Evolutionary conservation across 1,284 basidiomycete genomes (phyloP), one percentile per base, ranked within the genome.

Genomic region (Laetiporus sulphureus): DNA sequence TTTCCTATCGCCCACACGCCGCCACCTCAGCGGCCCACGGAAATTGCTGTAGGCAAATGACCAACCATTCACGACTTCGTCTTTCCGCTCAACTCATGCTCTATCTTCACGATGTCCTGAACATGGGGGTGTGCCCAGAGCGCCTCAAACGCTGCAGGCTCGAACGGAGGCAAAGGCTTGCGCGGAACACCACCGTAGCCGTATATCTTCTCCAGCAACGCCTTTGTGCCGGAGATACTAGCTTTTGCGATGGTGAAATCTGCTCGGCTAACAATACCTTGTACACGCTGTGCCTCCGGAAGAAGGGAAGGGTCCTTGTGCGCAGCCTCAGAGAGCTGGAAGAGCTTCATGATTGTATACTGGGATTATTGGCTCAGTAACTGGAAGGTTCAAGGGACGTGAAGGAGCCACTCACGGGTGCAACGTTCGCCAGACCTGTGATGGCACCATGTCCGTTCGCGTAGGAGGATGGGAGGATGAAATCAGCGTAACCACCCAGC

Each of bases 141-240:
- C 5, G 71, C 70, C 38, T 71, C 64, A 15, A 74, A 79, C 24
- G 64, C 75, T 32, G 64, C 73, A 23, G 71, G 57, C 13, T 72
- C 68, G 18, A 83, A 79, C 4, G 82, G 79, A 36, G 77, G 75
- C 38, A 95, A 73, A 10, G 92, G 87, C 48, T 73, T 79, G 43
- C 91, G 75, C 35, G 88, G 79, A 24, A 73, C 60, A 1, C 90
- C 88, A 16, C 84, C 85, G 55, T 88, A 89, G 8, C 88, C 89
- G 51, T 81, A 73, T 38, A 88, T 64, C 58, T 77, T 82, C 60
- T 87, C 67, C 22, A 92, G 63, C 36, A 89, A 70, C 55, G 71
- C 83, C 66, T 95, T 95, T 15, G 86, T 92, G 4, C 91, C 91
- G 1, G 84, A 67, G 51, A 95, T 84, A 3, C 81, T 83, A 3